Evolutionary conservation across 2,329 filamentous ascomycete species (phyloP), one percentile per base, ranked within the genome.

Genomic region (Fusarium odoratissimum): DNA sequence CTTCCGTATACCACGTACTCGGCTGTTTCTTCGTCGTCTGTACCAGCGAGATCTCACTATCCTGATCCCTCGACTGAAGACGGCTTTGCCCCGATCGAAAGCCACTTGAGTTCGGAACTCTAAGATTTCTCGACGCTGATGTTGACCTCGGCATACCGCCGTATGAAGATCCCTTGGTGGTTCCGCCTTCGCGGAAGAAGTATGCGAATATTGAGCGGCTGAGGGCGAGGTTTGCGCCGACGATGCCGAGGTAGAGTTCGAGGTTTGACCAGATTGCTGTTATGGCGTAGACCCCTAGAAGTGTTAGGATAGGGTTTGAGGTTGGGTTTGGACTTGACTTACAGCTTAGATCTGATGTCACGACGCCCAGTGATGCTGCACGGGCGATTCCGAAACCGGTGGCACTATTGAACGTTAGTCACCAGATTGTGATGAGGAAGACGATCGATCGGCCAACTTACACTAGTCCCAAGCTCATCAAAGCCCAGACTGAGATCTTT

Each of bases 211-310:
- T 72, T 3, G 73, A 75, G 23, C 73, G 69, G n/a, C 73, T 64
- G 8, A 75, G 68, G 11, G 73, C 68, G 10, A 79, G 76, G 25
- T 79, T 79, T 35, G 74, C 82, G n/a, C 79, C 80, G 11, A 82
- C 77, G 23, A 83, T 82, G 31, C 81, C 82, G 2, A 84, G 73
- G 30, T 79, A 79, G 1, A 81, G 78, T 67, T 84, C 82, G 48
- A 82, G 69, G 14, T 82, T 78, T 17, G 79, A 82, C 81, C 81
- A 84, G 42, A 82, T 81, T 33, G 81, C 82, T 3, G 80, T 78
- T 16, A 80, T 79, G 41, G 75, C 77, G 46, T 80, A 82, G 9
- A 77, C 72, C 65, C 77, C 80, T 82, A 19, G 4, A 1, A 3
- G 3, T 6, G 7, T 30, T 23, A 42, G 28, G 14, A 10, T 12